A percentile compares a stretch with the other conserved stretches of the same genome.
phyloP scores from a whole-genome alignment of 2,329 filamentous ascomycete species.

The Hypomyces perniciosus region DNA sequence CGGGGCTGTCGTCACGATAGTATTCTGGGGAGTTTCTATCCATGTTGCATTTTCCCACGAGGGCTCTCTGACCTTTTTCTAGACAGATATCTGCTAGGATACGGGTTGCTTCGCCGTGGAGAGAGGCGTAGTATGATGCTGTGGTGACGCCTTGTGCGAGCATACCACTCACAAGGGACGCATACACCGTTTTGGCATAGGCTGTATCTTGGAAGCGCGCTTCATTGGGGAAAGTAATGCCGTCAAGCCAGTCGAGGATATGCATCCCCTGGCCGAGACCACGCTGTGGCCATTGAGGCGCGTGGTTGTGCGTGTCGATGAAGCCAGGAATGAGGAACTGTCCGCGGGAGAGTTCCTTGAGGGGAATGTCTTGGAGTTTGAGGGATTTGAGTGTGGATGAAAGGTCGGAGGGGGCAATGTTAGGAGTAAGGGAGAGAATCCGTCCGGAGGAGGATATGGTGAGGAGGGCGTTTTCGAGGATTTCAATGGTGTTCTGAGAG shows the following conservation, averaged over 20 bases:
- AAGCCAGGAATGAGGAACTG: conserved; percentile 55
- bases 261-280: conserved; percentile 46
- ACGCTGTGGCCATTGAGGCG: conserved; percentile 49
- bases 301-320: conserved; percentile 64
- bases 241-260: conserved; percentile 57
- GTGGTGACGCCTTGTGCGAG: conserved; percentile 58
- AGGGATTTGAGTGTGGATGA: conserved; percentile 13
- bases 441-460: conserved; percentile 20
- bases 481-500: conserved; percentile 25
- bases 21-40: conserved; percentile 50
- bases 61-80: conserved; percentile 49
- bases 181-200: conserved; percentile 49
- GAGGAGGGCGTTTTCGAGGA: conserved; percentile 34
- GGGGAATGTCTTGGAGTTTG: background rate
- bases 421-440: conserved; percentile 21
- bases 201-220: conserved; percentile 49
- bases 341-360: conserved; percentile 28
- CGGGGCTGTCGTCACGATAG: conserved; percentile 41
- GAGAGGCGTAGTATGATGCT: conserved; percentile 53
- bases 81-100: conserved; percentile 51
- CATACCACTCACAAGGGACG: conserved; percentile 48
- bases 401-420: conserved; percentile 13
- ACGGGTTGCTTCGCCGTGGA: conserved; percentile 50
- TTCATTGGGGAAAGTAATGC: conserved; percentile 61
- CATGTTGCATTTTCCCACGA: conserved; percentile 60